Base-by-base conservation (phyloP, 2,329 filamentous ascomycete genomes). In the Xylariaceae sp. region DNA sequence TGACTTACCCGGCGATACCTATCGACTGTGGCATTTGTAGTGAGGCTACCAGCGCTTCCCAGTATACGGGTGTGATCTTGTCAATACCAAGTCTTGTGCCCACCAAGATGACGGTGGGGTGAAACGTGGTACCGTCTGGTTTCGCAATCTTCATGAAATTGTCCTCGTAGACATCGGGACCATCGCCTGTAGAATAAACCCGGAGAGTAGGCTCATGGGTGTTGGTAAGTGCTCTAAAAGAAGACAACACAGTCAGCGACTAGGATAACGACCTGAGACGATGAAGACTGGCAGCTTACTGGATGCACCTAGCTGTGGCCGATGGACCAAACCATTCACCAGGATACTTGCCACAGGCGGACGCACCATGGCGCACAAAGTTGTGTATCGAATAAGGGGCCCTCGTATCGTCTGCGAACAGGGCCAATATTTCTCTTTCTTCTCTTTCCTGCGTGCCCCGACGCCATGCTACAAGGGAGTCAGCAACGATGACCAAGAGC, bases 301-400 rank as follows among this genome's bases (percentile, higher is more conserved):
- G 88, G 66, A 99, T 97, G 73, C 94, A 97, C 58, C 88, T 86
- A 51, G 94, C 92, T 8, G 94, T 95, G 5, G 94, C 94, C 15
- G 92, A 97, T n/a, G 94, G 94, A 0, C 94, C 94, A 75, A 99
- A 99, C 94, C 94, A 99, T 75, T 97, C 91, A 44, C 94, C 94
- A 0, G 94, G 94, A 69, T 95, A 90, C 74, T 96, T 97, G 3
- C 91, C 92, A 73, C 94, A 99, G 2, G 88, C 88, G 41, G 83
- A 80, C 23, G 92, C 92, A 15, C 94, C 94, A 67, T 96, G 89
- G 56, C 87, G 81, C 41, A 99, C 94, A 69, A 99, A 99, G 62
- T 88, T 90, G 70, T 99, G 94, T 67, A 99, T 91, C 1, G 93
- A 97, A 72, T 96, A 97, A 0, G 92, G 90, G 2, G 94, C 92